Conservation (phyloP, 768 basidiomycete species). For the Boletus barrowsii region DNA sequence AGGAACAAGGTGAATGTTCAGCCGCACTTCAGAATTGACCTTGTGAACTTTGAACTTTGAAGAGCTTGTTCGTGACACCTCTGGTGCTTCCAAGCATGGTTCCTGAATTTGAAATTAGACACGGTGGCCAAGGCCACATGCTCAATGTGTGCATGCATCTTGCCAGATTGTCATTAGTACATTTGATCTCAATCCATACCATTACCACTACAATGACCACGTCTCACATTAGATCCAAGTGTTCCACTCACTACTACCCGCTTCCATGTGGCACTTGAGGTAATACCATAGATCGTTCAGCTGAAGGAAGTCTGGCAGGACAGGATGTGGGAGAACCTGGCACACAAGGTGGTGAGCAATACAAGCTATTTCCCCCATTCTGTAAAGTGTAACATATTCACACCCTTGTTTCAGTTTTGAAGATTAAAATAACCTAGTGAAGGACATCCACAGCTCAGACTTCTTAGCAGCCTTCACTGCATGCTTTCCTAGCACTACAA, state of each 20-base stretch:
- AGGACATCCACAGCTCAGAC: neutral
- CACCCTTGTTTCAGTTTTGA: neutral
- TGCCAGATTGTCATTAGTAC: no score
- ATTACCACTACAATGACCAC: no score
- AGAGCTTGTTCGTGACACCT: no score
- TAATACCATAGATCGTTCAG: neutral
- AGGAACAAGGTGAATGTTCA: no score
- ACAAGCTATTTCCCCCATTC: neutral
- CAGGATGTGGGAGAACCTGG: neutral
- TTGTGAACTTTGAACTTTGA: no score
- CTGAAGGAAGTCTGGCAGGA: neutral
- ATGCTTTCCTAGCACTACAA: neutral
- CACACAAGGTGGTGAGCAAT: neutral
- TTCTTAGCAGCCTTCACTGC: neutral
- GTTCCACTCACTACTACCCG: neutral
- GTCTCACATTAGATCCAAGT: neutral
- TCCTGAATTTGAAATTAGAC: no score
- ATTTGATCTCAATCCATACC: no score
- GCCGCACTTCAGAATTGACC: no score
- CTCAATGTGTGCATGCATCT: no score
- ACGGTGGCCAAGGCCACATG: no score
- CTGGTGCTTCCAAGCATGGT: no score
- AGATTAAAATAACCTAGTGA: neutral
- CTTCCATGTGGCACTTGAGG: neutral
- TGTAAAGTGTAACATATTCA: neutral